Evolutionary conservation across 805 yeast genomes (phyloP), one percentile per base, ranked within the genome.

Genomic region (Dipodascus geniculatus): DNA sequence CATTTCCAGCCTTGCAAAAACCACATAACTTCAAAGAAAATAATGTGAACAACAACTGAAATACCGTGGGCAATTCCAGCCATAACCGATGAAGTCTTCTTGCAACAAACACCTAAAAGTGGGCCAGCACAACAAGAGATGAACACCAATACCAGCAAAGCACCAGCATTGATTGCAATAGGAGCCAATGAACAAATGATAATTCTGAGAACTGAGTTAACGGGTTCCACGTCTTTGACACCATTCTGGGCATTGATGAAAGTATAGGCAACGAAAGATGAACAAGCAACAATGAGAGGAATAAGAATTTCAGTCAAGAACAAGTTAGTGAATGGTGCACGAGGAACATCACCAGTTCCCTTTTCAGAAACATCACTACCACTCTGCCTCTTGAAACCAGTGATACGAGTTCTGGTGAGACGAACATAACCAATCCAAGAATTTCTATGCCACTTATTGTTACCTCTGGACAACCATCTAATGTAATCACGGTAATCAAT

Each of bases 91-190:
- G 96, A 96, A 51, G 97, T 90, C 77, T 86, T 85, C 81, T 90
- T 90, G 76, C 98, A 91, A 73, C 99, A 91, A 74, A 90, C 71
- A 55, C 93, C 93, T 60, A 91, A 80, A 67, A 91, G 63, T 62
- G 99, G 99, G 69, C 99, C 99, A 24, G 96, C 87, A 78, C 97
- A 93, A 74, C 99, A 93, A 16, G 97, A 86, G 71, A 90, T 67
- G 63, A 81, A 88, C 63, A 86, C 76, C 71, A 91, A 79, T 60
- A 85, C 77, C 64, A 78, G 79, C 60, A 90, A 73, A 33, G 82
- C 84, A 77, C 96, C 99, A 70, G 88, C 80, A 69, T 93, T 85
- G 69, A 91, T 79, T 31, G 74, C 96, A 68, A 93, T 85, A 58
- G 99, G 99, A 53, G 85, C 98, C 63, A 91, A 74, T 2, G 96